Evolutionary conservation across 164 flowering plant genomes (phyloP), one percentile per base, ranked within the genome.

Genomic region (Magnolia officinalis): DNA sequence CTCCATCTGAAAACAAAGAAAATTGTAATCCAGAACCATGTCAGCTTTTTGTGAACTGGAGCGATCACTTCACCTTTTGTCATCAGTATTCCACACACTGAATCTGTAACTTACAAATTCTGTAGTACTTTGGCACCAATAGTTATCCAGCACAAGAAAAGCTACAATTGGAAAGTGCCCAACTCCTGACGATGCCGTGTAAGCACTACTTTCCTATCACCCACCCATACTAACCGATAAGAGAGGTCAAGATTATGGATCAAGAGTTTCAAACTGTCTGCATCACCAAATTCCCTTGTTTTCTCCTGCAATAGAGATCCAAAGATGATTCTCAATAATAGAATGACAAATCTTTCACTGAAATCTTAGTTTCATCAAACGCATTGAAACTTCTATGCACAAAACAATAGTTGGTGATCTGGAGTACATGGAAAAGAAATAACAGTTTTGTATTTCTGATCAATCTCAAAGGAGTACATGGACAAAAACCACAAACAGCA

Each of bases 181-280:
- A 96, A 75, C 76, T 91, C 90, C 8, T 81, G 86, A 71, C 91
- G 89, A 73, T 91, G 96, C 58, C 87, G 85, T 16, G 77, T 64
- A 26, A 96, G 91, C 52, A 79, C 71, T 14, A 91, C 90, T 80
- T 90, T 88, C 63, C 94, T 84, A 61, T 80, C 85, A 70, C 83
- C 86, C 65, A 76, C 84, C 99, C 99, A 96, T 78, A 86, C 90
- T 21, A 96, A 82, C 71, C 88, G 90, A 81, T 94, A 94, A 11
- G 94, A 90, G 49, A 96, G 90, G 81, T 96, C 97, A 24, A 96
- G 87, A 83, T 89, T 90, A 63, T 91, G 91, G 76, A 92, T 77
- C 82, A 90, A 76, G 24, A 81, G 80, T 73, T 87, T 92, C 80
- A 86, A 63, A 77, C 78, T 83, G 72, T 93, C 96, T 23, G 76